phyloP scores from a whole-genome alignment of 345 rosid genomes.

The Lumnitzera racemosa region DNA sequence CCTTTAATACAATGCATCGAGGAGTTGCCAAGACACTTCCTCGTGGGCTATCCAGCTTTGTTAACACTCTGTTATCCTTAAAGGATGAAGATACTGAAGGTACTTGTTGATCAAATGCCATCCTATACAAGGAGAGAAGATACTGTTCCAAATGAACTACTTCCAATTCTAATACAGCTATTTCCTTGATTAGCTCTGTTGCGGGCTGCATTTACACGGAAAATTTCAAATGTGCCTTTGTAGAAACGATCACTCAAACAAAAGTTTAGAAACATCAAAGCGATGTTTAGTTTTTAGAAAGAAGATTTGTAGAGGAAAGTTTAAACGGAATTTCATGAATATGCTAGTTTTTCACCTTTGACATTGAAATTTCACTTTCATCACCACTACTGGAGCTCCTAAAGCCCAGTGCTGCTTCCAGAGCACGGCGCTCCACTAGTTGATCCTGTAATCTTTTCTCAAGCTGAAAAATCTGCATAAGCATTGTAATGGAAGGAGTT shows the following conservation, averaged over 20 bases:
- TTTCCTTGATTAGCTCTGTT: slow-evolving; percentile 75
- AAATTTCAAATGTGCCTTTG: slow-evolving; percentile 3
- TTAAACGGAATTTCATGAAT: neutral
- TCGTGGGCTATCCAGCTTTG: slow-evolving; percentile 35
- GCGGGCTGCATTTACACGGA: slow-evolving; percentile 45
- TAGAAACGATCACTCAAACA: neutral
- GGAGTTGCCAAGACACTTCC: slow-evolving; percentile 28
- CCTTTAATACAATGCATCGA: slow-evolving; percentile 25
- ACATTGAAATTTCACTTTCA: slow-evolving; percentile 35
- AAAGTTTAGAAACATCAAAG: neutral
- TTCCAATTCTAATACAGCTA: slow-evolving; percentile 84
- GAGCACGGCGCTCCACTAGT: slow-evolving; percentile 54
- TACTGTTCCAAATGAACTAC: slow-evolving; percentile 81
- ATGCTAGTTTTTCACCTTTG: slow-evolving; percentile 44
- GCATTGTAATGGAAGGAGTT: neutral
- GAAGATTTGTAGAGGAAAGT: too few relatives aligned
- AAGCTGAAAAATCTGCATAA: slow-evolving; percentile 67
- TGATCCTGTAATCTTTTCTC: slow-evolving; percentile 73
- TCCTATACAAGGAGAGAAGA: slow-evolving; percentile 86
- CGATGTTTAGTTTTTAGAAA: too few relatives aligned
- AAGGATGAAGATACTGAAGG: slow-evolving; percentile 35
- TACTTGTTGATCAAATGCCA: slow-evolving; percentile 70
- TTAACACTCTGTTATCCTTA: slow-evolving; percentile 34
- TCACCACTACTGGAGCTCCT: slow-evolving; percentile 29
- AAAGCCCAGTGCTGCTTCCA: slow-evolving; percentile 79